Conservation (phyloP, 805 yeast genomes). For the Candida palmyrensis region DNA sequence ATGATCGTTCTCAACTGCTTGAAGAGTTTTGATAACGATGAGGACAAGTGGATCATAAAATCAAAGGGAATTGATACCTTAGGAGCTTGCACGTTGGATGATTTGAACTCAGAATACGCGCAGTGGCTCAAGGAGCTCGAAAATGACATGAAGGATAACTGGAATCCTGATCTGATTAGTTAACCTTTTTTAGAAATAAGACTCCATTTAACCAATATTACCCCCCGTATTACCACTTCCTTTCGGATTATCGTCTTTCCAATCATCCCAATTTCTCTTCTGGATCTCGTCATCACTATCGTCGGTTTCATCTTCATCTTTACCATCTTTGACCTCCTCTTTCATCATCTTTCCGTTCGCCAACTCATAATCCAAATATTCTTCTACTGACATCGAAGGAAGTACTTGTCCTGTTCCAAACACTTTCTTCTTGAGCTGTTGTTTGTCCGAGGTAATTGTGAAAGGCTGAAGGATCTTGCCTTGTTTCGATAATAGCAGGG, state of each 20-base stretch:
- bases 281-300: constrained; percentile 66
- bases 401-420: constrained; percentile 88
- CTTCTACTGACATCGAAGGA: constrained; percentile 95
- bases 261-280: constrained; percentile 89
- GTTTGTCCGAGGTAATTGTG: constrained; percentile 55
- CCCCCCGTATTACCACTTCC: constrained; percentile 85
- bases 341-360: constrained; percentile 75
- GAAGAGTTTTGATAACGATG: constrained; percentile 26
- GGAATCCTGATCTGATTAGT: constrained; percentile 2
- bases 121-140: constrained; percentile 31
- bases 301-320: constrained; percentile 32
- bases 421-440: constrained; percentile 58
- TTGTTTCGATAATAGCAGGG: constrained; percentile 50
- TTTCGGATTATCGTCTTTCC: constrained; percentile 75
- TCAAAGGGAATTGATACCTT: constrained; percentile 9
- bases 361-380: constrained; percentile 79
- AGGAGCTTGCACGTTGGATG: constrained; percentile 22
- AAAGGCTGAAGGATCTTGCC: constrained; percentile 86
- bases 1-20: constrained; percentile 36
- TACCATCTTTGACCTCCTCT: constrained; percentile 37
- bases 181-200: neutral
- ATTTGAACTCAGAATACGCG: constrained; percentile 26
- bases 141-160: constrained; percentile 13
- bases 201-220: constrained; percentile 27
- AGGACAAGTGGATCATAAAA: constrained; percentile 34